Conservation (phyloP, 345 rosid genomes). For the Rhizophora apiculata region DNA sequence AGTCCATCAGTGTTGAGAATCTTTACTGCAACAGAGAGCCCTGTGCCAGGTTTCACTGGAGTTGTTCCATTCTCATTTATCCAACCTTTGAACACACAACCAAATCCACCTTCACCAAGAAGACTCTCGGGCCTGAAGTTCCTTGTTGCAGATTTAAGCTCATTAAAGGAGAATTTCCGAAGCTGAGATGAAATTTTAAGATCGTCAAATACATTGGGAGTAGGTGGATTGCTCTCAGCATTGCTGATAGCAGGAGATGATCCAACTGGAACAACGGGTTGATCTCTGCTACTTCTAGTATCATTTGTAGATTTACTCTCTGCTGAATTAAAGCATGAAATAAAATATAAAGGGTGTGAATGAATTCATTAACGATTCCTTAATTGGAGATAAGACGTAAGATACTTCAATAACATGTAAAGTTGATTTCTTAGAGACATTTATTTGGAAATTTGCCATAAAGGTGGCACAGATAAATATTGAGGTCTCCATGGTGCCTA, state of each 20-base stretch:
- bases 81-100: slow-evolving; percentile 95
- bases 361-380: too few relatives aligned
- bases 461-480: too few relatives aligned
- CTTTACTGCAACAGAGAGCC: slow-evolving; percentile 87
- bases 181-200: slow-evolving; percentile 25
- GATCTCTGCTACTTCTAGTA: slow-evolving; percentile 17
- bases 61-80: slow-evolving; percentile 88
- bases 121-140: slow-evolving; percentile 27
- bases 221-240: slow-evolving; percentile 19
- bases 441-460: too few relatives aligned
- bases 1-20: slow-evolving; percentile 90
- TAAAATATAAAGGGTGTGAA: neutral
- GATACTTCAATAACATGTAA: neutral
- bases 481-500: too few relatives aligned
- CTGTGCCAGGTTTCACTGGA: slow-evolving; percentile 86
- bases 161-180: slow-evolving; percentile 22
- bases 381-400: neutral
- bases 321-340: slow-evolving; percentile 17
- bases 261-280: slow-evolving; percentile 13
- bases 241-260: slow-evolving; percentile 23
- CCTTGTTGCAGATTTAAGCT: slow-evolving; percentile 25
- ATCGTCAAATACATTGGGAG: slow-evolving; percentile 14
- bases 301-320: slow-evolving; percentile 26
- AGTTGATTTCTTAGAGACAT: neutral
- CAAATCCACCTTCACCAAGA: slow-evolving; percentile 57